Percentiles rank a stretch among this genome's conserved stretches.
Conservation (phyloP, 2,329 filamentous ascomycete species). For the Trichoderma koningii region DNA sequence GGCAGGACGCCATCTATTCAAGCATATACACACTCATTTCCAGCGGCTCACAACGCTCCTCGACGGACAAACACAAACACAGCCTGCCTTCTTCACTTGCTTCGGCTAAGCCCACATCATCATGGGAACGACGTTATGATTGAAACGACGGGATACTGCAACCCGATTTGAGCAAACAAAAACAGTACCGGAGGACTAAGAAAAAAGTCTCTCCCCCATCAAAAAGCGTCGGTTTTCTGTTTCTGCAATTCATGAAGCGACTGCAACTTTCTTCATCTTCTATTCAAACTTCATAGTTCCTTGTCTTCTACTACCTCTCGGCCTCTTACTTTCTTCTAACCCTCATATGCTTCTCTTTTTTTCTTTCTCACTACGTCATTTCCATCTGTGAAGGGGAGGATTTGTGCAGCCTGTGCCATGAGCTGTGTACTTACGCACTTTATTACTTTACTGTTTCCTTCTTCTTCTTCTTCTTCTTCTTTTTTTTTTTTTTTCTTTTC, state of each 20-base stretch:
- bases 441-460: neutral
- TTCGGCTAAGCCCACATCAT: neutral
- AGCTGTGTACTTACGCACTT: neutral
- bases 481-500: neutral
- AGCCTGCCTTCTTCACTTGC: neutral
- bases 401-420: neutral
- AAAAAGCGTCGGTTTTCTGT: conserved; percentile 9
- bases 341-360: neutral
- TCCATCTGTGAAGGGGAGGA: neutral
- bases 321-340: too few relatives aligned
- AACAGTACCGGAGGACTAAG: conserved; percentile 6
- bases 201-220: neutral
- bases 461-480: neutral
- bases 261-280: neutral
- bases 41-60: neutral
- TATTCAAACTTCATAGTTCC: neutral
- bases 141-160: conserved; percentile 23
- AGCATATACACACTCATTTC: neutral
- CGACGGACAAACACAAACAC: neutral
- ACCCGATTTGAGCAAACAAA: neutral
- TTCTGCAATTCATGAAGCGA: neutral
- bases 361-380: neutral
- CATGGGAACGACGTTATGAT: conserved; percentile 9
- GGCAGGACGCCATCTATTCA: neutral
- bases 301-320: neutral